These are phyloP conservation scores for Vickermania spadyakhi DNA, from an alignment of 208 protist species.

Conservation along the genomic window DNA sequence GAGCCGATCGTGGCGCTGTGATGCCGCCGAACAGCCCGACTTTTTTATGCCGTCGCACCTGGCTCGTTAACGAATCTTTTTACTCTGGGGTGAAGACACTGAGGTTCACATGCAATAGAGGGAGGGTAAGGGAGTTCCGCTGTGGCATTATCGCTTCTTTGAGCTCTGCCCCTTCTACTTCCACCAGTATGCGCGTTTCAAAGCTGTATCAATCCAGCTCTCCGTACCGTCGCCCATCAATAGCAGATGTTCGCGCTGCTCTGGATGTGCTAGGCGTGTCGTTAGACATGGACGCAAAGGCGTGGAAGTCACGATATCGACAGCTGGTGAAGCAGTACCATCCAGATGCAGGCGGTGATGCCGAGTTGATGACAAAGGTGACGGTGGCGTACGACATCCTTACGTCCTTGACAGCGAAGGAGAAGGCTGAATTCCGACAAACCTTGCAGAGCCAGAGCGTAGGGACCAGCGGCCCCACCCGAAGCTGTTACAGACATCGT, in stretches of 20 bases:
- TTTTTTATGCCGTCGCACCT: no score
- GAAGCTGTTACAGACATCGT: neutral
- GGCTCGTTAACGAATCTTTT: no score
- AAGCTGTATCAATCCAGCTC: constrained; percentile 20
- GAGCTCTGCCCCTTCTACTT: neutral
- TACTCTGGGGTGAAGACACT: no score
- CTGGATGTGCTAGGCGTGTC: constrained; percentile 23
- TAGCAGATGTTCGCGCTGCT: constrained; percentile 36
- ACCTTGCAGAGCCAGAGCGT: constrained; percentile 13
- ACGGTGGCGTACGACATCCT: constrained; percentile 74
- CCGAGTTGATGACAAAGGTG: constrained; percentile 51
- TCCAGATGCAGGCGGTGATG: constrained; percentile 73
- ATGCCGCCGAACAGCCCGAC: no score
- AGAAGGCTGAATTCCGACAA: constrained; percentile 54
- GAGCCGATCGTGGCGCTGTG: no score
- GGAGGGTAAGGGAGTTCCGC: no score
- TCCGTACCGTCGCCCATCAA: constrained; percentile 29
- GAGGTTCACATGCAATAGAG: no score
- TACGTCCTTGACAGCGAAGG: constrained; percentile 27
- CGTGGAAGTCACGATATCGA: constrained; percentile 56
- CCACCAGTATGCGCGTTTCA: neutral
- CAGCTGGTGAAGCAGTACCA: constrained; percentile 64
- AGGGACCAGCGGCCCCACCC: constrained; percentile 13
- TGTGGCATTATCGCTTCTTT: no score
- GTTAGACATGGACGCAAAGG: constrained; percentile 25